These are phyloP conservation scores for Trametes gibbosa DNA, from an alignment of 768 basidiomycete genomes.

Conservation along the genomic window DNA sequence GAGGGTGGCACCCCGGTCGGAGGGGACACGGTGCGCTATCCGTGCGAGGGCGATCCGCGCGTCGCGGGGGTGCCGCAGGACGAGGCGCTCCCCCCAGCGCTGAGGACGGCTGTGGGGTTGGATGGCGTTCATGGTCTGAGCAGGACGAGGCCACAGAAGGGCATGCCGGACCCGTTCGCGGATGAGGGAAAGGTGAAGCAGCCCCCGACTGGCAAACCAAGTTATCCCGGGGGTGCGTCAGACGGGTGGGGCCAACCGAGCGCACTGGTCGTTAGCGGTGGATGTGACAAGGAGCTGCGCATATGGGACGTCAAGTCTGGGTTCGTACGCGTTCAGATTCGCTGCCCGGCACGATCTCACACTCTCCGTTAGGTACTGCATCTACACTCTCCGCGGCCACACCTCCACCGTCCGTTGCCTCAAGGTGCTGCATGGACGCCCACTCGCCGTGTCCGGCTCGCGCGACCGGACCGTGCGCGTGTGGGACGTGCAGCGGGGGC, in stretches of 20 bases:
- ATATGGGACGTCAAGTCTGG: slow-evolving; percentile 92
- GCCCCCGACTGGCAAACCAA: slow-evolving; percentile 16
- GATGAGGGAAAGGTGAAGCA: slow-evolving; percentile 1
- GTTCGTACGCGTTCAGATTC: slow-evolving; percentile 39
- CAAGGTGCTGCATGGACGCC: slow-evolving; percentile 81
- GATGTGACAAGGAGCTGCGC: slow-evolving; percentile 87
- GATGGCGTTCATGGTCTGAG: background rate
- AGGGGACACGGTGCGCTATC: slow-evolving; percentile 2
- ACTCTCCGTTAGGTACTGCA: slow-evolving; percentile 46
- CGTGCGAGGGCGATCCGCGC: slow-evolving; percentile 7
- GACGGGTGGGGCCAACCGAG: slow-evolving; percentile 89
- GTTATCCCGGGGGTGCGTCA: slow-evolving; percentile 34
- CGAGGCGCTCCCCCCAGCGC: slow-evolving; percentile 4
- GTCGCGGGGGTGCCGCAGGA: slow-evolving; percentile 11
- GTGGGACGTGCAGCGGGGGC: slow-evolving; percentile 89
- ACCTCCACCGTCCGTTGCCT: slow-evolving; percentile 89
- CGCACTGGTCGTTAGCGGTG: slow-evolving; percentile 83
- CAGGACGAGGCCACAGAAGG: background rate
- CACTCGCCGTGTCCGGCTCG: slow-evolving; percentile 88
- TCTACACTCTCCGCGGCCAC: slow-evolving; percentile 81
- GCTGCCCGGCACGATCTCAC: background rate
- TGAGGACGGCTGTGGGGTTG: slow-evolving; percentile 13
- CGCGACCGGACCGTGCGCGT: slow-evolving; percentile 84
- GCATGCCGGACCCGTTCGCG: slow-evolving; percentile 13
- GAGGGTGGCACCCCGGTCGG: slow-evolving; percentile 46